Base-by-base conservation (phyloP, 495 filamentous ascomycete genomes). In the Talaromyces adpressus region DNA sequence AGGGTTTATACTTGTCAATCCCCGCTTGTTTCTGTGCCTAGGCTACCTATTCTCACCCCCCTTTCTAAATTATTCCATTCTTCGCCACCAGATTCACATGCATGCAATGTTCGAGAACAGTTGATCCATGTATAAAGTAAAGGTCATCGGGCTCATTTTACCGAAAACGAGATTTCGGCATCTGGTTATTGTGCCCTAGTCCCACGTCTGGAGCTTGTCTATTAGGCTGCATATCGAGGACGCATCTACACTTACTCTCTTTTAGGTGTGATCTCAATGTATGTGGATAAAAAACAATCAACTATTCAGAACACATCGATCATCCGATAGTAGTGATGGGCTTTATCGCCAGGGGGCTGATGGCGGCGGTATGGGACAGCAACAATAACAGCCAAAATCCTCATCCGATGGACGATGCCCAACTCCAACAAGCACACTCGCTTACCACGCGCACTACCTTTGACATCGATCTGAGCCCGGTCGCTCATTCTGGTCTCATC, bases 401-500 rank as follows among this genome's bases (percentile, higher is more conserved):
- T 49, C n/a, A 49, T 49, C n/a, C 45, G n/a, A 9, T 49, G 4
- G 45, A 18, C 45, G 45, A 49, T 20, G 45, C 18, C 6, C 41
- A n/a, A 18, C 16, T 47, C 41, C 41, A 18, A 20, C n/a, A 8
- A 49, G 18, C 7, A 49, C 6, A 18, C 45, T 18, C 45, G 6
- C 6, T 22, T 16, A 22, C 57, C 6, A 34, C 29, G 16, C 9
- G 29, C 34, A 27, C 7, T 11, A 6, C 32, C 22, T n/a, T 49
- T 6, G 39, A 61, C 14, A 32, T 63, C 5, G n/a, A 34, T 53
- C 67, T 83, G n/a, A 74, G 79, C 7, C 63, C 66, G 0, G 71
- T 73, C 25, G 70, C 80, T 39, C 67, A 63, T 47, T 66, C 70
- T 57, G 83, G 84, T 32, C 80, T 85, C 66, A 79, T 82, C 32